These are phyloP conservation scores for Aquilaria sinensis DNA, from an alignment of 345 rosid genomes.

Conservation along the genomic window DNA sequence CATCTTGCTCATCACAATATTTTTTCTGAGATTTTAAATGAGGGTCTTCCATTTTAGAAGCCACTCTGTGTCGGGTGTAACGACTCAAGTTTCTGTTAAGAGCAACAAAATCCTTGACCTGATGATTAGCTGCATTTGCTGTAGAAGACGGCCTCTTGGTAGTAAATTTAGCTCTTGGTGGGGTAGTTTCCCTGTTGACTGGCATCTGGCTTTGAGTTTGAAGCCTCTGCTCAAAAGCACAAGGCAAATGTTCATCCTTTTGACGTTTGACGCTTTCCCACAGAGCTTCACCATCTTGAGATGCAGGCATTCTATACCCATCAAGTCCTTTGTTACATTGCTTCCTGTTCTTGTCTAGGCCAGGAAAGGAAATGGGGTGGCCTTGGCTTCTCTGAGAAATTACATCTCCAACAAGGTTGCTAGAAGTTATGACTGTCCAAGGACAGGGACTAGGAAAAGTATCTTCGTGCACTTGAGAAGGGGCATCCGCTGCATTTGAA, in stretches of 20 bases:
- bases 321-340: constrained; percentile 11
- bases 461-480: constrained; percentile 19
- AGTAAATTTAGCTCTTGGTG: constrained; percentile 28
- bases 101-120: constrained; percentile 54
- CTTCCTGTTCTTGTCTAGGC: constrained; percentile 13
- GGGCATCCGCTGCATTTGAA: constrained; percentile 14
- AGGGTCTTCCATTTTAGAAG: constrained; percentile 27
- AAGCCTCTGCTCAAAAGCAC: constrained; percentile 21
- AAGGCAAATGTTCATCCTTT: constrained; percentile 30
- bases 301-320: constrained; percentile 22
- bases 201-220: constrained; percentile 24
- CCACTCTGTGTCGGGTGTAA: constrained; percentile 31
- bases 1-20: constrained; percentile 31
- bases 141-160: constrained; percentile 30
- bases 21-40: constrained; percentile 29
- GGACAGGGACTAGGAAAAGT: constrained; percentile 19
- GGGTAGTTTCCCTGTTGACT: constrained; percentile 29
- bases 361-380: constrained; percentile 16
- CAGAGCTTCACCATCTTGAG: constrained; percentile 21
- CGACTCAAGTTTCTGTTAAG: constrained; percentile 49
- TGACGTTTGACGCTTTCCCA: constrained; percentile 27
- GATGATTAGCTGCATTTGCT: constrained; percentile 24
- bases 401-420: constrained; percentile 28
- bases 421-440: not conserved
- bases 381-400: constrained; percentile 27